Conservation (phyloP, 2,329 filamentous ascomycete species). For the Fusarium sp. region DNA sequence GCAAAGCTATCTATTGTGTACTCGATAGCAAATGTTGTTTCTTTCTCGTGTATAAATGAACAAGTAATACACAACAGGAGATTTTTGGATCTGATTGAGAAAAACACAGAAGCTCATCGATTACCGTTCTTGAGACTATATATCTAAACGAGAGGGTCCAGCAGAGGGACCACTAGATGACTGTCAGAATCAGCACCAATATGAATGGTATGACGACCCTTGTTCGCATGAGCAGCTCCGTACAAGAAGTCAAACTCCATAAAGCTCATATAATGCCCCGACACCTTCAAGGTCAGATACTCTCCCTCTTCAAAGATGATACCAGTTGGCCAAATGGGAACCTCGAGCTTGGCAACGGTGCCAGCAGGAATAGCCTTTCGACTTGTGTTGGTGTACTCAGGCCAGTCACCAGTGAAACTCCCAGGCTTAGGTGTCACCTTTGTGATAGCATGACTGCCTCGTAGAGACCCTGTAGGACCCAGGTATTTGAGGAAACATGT, state of each 20-base stretch:
- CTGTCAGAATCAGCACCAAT: background rate
- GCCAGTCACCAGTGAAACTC: background rate
- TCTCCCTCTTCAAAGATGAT: background rate
- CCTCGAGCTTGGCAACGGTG: background rate
- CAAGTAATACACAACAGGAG: too few relatives aligned
- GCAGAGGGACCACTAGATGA: background rate
- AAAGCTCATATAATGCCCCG: background rate
- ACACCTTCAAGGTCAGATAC: background rate
- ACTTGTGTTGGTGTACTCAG: background rate
- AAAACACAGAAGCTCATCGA: too few relatives aligned
- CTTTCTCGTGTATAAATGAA: too few relatives aligned
- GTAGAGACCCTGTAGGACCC: background rate
- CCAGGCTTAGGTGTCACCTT: background rate
- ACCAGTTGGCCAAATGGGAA: background rate
- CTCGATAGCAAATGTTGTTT: too few relatives aligned
- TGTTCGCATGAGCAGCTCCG: background rate
- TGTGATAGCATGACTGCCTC: background rate
- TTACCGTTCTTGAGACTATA: too few relatives aligned
- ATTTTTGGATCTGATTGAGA: too few relatives aligned
- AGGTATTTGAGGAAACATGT: background rate
- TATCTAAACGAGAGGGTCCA: background rate
- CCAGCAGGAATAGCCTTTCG: background rate
- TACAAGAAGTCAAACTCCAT: conserved; percentile 1
- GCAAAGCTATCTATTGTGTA: too few relatives aligned
- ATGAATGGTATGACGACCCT: background rate